Percentiles rank a stretch among this genome's conserved stretches.
Evolutionary conservation across 768 basidiomycete genomes (phyloP).

Genomic region (Rhizopogon vinicolor): DNA sequence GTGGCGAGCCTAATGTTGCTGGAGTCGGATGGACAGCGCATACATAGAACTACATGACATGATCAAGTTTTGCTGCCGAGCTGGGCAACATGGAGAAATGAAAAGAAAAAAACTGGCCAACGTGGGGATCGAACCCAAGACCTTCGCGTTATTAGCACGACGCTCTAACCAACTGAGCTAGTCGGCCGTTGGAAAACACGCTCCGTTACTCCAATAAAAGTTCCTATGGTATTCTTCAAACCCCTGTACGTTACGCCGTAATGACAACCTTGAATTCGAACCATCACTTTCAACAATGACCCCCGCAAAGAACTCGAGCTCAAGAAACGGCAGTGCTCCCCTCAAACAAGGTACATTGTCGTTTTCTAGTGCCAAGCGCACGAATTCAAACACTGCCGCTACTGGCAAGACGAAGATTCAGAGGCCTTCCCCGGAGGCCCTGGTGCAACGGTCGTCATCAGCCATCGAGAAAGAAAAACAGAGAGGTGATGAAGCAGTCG

Average conservation of each 20-base stretch:
- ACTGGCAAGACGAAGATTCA: conserved; percentile 13
- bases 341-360: conserved; percentile 43
- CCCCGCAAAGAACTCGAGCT: not conserved
- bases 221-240: not conserved
- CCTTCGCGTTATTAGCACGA: conserved; percentile 60
- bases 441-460: not conserved
- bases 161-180: conserved; percentile 51
- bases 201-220: no score
- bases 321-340: conserved; percentile 1
- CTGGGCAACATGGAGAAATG: not conserved
- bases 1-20: not conserved
- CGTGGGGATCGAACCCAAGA: conserved; percentile 69
- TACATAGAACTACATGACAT: no score
- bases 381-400: conserved; percentile 17
- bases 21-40: no score
- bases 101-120: conserved; percentile 37
- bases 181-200: conserved; percentile 19
- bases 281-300: not conserved
- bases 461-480: conserved; percentile 6
- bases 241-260: not conserved
- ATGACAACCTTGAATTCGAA: not conserved
- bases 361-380: conserved; percentile 45
- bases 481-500: not conserved
- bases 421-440: not conserved
- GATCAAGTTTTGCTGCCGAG: not conserved